Evolutionary conservation across 2,329 filamentous ascomycete species (phyloP), one percentile per base, ranked within the genome.

Genomic region (Amylocarpus encephaloides): DNA sequence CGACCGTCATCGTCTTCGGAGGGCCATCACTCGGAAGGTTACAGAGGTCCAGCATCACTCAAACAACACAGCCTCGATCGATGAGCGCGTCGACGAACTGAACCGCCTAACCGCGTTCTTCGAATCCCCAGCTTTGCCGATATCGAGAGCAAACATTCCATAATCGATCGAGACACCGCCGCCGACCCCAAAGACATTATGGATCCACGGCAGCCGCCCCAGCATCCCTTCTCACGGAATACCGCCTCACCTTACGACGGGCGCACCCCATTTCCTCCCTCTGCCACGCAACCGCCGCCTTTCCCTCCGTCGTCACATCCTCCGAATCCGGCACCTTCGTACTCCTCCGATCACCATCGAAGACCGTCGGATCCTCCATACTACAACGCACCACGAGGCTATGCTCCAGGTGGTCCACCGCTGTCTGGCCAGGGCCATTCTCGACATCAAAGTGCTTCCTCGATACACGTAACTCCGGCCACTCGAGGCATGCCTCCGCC

Each of bases 401-500:
- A 63, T 58, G 53, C 52, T n/a, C 61, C 59, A 47, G 64, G 66
- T 34, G 59, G 53, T 26, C 52, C 62, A 29, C 49, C 61, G 16
- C 59, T 64, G 52, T 46, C 56, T 32, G 62, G 57, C 16, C 49
- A 54, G 34, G 55, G 60, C 29, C 64, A 66, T 53, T 56, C 59
- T 16, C 61, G 64, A 54, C 60, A 65, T 46, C 62, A 60, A 38
- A 66, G 63, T 52, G 51, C 59, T 35, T 67, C 65, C 19, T 66
- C 64, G 15, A 53, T 66, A 6, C 62, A 66, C 52, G 59, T 58
- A 40, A 60, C 62, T 19, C 55, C 63, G 5, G 57, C 59, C 35
- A 64, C 53, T 58, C 58, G 63, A 50, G 59, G 50, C 26, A 76
- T 77, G 73, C 73, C 71, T 58, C 73, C 74, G 43, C 73, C 74